Evolutionary conservation across 257 asterid species (phyloP).

Genomic region (Solanum rostratum): DNA sequence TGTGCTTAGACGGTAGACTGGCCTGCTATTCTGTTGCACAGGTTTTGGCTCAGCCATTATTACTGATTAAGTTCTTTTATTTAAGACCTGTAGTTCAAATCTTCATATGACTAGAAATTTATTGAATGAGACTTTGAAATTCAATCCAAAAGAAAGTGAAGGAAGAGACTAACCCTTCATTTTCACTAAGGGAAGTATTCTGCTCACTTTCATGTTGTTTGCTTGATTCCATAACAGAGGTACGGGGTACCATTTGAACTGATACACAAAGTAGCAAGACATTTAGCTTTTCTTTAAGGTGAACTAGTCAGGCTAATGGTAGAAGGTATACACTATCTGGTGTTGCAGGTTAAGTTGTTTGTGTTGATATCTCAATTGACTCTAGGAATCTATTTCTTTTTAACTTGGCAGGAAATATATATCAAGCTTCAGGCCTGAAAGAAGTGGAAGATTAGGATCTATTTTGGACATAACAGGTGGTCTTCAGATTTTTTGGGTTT

Average conservation of each 20-base stretch:
- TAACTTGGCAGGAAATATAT: slow-evolving; percentile 43
- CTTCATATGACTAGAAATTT: not conserved
- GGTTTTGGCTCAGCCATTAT: not conserved
- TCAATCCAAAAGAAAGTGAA: not conserved
- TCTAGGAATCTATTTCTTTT: not conserved
- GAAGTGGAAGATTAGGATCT: slow-evolving; percentile 58
- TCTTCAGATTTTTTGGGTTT: slow-evolving; percentile 4
- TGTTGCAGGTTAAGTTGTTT: not conserved
- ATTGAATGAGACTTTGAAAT: not conserved
- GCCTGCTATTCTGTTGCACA: not conserved
- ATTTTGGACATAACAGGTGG: slow-evolving; percentile 52
- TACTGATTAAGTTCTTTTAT: not conserved
- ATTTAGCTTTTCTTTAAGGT: not conserved
- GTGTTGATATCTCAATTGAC: not conserved
- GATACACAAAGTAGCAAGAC: not conserved
- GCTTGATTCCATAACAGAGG: not conserved
- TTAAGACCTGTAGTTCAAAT: not conserved
- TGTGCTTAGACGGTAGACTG: not conserved
- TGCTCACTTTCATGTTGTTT: not conserved
- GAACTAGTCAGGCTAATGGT: not conserved
- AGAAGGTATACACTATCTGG: not conserved
- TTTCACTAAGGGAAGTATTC: not conserved
- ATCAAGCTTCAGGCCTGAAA: slow-evolving; percentile 63
- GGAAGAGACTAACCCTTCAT: not conserved
- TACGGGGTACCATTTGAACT: not conserved